Conservation (phyloP, 305 asterid species). For the Plantago coronopus region DNA sequence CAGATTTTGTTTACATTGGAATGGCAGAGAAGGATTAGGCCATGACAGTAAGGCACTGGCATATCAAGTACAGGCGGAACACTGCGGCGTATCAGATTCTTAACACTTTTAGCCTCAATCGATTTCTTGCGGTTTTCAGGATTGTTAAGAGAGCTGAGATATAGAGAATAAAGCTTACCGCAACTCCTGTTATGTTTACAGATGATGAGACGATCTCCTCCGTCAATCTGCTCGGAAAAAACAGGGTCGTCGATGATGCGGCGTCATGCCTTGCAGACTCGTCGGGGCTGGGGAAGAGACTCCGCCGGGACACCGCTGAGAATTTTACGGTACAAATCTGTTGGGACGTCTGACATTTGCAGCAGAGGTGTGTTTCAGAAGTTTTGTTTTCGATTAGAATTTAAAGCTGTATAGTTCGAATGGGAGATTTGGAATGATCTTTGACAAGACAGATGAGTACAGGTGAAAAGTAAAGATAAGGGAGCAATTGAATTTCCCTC, state of each 20-base stretch:
- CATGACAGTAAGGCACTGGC: not conserved
- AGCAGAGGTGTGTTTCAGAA: no score
- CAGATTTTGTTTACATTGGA: not conserved
- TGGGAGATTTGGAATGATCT: no score
- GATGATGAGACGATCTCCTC: not conserved
- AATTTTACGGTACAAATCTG: conserved; percentile 10
- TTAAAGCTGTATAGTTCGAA: no score
- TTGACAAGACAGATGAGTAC: no score
- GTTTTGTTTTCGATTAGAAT: no score
- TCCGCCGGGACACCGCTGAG: conserved; percentile 14
- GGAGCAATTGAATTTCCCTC: no score
- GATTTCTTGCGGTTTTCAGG: not conserved
- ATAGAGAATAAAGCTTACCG: not conserved
- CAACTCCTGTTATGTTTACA: not conserved
- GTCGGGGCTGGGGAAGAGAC: conserved; percentile 7
- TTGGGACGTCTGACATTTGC: conserved; percentile 21
- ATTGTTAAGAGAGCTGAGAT: not conserved
- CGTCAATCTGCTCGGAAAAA: conserved; percentile 14
- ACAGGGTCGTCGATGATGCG: conserved; percentile 20
- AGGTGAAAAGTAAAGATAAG: no score
- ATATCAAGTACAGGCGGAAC: not conserved
- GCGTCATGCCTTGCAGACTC: conserved; percentile 25
- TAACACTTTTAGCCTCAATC: not conserved
- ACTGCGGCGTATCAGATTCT: not conserved
- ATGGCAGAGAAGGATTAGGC: not conserved